These are phyloP conservation scores for Mycena kentingensis DNA, from an alignment of 768 basidiomycete species.

Conservation along the genomic window DNA sequence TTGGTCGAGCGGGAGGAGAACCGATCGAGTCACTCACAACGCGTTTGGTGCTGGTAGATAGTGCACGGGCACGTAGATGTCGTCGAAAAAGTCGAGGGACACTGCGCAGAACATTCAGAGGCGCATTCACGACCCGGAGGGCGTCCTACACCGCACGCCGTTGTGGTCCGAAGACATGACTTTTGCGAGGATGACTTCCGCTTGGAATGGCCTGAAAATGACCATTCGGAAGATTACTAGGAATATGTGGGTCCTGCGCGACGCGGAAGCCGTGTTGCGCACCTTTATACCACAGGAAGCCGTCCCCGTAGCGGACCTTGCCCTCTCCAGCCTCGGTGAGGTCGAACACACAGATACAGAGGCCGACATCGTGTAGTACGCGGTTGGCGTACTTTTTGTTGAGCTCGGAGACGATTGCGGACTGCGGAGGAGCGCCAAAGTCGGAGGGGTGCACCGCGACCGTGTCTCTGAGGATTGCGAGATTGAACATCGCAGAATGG, in stretches of 20 bases:
- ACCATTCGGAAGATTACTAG: conserved; percentile 87
- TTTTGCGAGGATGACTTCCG: conserved; percentile 88
- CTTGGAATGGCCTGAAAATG: conserved; percentile 87
- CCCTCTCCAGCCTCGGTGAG: conserved; percentile 86
- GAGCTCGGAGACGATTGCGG: conserved; percentile 81
- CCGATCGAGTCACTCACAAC: conserved; percentile 53
- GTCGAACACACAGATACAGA: conserved; percentile 91
- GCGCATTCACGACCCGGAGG: not conserved
- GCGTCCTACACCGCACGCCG: conserved; percentile 68
- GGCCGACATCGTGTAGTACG: conserved; percentile 85
- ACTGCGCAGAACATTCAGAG: conserved; percentile 59
- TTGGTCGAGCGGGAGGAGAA: conserved; percentile 1
- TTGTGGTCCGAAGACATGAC: conserved; percentile 86
- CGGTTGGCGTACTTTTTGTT: conserved; percentile 97
- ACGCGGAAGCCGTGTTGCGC: not conserved
- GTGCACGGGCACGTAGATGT: conserved; percentile 79
- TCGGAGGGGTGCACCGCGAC: conserved; percentile 86
- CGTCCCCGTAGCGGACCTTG: conserved; percentile 92
- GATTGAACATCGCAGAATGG: conserved; percentile 41
- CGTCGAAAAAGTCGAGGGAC: conserved; percentile 89
- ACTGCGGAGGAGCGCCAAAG: conserved; percentile 75
- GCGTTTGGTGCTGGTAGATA: conserved; percentile 82
- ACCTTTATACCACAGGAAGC: conserved; percentile 95
- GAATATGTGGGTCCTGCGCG: conserved; percentile 1
- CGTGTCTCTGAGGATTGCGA: conserved; percentile 69